Evolutionary conservation across 75 land plant species (phyloP).

Genomic region (Pinus taeda): DNA sequence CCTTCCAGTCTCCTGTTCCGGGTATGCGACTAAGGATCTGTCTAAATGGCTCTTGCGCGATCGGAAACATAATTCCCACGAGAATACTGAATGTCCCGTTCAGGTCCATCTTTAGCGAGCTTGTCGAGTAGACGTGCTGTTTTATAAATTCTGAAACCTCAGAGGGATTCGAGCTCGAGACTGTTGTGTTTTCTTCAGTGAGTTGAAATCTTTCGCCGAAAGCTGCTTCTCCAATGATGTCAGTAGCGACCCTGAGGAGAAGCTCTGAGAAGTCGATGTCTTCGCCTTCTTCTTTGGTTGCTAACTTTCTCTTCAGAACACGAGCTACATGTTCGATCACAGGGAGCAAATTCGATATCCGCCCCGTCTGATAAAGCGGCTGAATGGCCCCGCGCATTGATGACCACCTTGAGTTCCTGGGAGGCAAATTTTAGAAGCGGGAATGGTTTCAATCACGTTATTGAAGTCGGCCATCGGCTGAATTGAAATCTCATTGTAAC

Average conservation of each 20-base stretch:
- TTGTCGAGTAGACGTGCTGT: conserved; percentile 56
- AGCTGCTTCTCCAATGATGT: conserved; percentile 75
- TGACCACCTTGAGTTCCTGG: conserved; percentile 76
- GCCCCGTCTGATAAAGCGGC: conserved; percentile 61
- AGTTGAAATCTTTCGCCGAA: conserved; percentile 67
- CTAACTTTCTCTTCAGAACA: conserved; percentile 22
- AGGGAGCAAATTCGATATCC: conserved; percentile 41
- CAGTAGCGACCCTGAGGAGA: conserved; percentile 54
- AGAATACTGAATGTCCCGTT: conserved; percentile 62
- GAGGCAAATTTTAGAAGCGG: neutral
- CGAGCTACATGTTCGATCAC: conserved; percentile 53
- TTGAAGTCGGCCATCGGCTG: neutral
- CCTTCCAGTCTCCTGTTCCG: conserved; percentile 56
- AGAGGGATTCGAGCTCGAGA: neutral
- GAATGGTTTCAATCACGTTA: neutral
- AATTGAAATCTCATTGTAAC: neutral
- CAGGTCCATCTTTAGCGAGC: conserved; percentile 61
- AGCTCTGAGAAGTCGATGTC: conserved; percentile 61
- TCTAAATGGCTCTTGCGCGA: conserved; percentile 60
- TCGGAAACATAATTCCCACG: conserved; percentile 55
- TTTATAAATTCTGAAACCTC: conserved; percentile 59
- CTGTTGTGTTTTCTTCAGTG: conserved; percentile 15
- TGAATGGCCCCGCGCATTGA: conserved; percentile 63
- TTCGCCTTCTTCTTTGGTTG: conserved; percentile 9
- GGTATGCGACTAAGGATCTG: conserved; percentile 52